Base-by-base conservation (phyloP, 1,139 yeast genomes). In the Zygosaccharomyces pseudobailii region DNA sequence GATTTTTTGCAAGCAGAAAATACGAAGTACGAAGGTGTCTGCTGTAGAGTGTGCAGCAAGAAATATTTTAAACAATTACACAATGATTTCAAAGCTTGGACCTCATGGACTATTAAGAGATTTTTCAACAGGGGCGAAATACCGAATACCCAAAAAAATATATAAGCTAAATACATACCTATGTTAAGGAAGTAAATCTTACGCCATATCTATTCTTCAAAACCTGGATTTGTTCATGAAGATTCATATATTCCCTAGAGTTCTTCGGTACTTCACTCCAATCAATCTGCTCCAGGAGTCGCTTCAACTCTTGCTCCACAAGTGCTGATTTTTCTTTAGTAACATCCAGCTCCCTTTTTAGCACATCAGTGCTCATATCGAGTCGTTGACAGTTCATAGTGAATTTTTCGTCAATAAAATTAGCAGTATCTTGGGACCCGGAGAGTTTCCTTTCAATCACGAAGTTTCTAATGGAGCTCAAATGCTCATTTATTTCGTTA, bases 391-490 rank as follows among this genome's bases (percentile, higher is more conserved):
- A 46, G 28, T 41, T 43, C 33, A 43, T 27, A 6, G 41, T 41
- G 31, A 48, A 45, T 20, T 38, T 45, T 21, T 48, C 51, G 17
- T 45, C 44, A 3, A 45, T 25, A 32, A 43, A 48, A 34, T 48
- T 39, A 6, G 43, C 43, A 3, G 39, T 38, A 22, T 41, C 42
- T n/a, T 50, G 46, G 6, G 45, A 45, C 10, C 54, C 50, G 9
- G 51, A 49, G 21, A 58, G 38, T 31, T 55, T 58, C 33, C 58
- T 58, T 40, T 63, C 67, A 13, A 58, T 53, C 4, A 63, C 53
- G 40, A 61, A 63, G 37, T 57, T 57, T 43, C 59, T 57, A 7
- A 64, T 59, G 1, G 66, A 61, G 23, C 44, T 46, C 7, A 64
- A 40, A 44, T 63, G 62, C 22, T 62, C 67, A 17, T 55, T 54